phyloP scores from a whole-genome alignment of 2,329 filamentous ascomycete genomes.

The Hypoxylon sp. region DNA sequence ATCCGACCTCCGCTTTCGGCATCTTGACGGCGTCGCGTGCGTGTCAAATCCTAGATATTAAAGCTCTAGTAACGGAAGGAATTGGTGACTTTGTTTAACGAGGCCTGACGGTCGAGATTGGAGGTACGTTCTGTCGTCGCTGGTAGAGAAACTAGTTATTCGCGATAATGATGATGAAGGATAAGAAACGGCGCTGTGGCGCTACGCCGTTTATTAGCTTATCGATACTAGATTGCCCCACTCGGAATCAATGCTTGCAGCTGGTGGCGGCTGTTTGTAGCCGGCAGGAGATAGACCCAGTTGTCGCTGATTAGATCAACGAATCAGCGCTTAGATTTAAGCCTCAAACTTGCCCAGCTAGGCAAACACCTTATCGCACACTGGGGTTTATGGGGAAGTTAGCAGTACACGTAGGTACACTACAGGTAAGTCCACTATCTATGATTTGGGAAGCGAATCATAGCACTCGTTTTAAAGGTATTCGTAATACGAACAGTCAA shows the following conservation, averaged over 20 bases:
- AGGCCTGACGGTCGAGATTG: neutral
- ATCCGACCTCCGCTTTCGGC: slow-evolving; percentile 92
- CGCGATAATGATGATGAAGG: slow-evolving; percentile 7
- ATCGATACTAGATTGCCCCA: slow-evolving; percentile 24
- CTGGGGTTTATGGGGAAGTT: neutral
- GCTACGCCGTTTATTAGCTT: slow-evolving; percentile 14
- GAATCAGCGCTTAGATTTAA: slow-evolving; percentile 24
- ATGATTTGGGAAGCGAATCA: neutral
- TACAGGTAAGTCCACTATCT: neutral
- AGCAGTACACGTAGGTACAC: neutral
- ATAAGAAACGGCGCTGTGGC: slow-evolving; percentile 25
- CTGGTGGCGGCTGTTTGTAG: neutral
- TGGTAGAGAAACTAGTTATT: slow-evolving; percentile 1
- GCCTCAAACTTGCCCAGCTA: slow-evolving; percentile 24
- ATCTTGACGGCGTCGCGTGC: slow-evolving; percentile 67
- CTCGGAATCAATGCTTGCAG: neutral
- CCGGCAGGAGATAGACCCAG: neutral
- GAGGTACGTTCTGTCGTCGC: neutral
- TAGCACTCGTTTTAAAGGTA: neutral
- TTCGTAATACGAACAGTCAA: neutral
- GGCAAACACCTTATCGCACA: slow-evolving; percentile 22
- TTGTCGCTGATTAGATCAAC: slow-evolving; percentile 9
- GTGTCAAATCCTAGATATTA: neutral
- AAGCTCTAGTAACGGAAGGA: neutral
- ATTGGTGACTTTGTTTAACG: neutral